Base-by-base conservation (phyloP, 2,329 filamentous ascomycete species). In the Cercospora zeina region DNA sequence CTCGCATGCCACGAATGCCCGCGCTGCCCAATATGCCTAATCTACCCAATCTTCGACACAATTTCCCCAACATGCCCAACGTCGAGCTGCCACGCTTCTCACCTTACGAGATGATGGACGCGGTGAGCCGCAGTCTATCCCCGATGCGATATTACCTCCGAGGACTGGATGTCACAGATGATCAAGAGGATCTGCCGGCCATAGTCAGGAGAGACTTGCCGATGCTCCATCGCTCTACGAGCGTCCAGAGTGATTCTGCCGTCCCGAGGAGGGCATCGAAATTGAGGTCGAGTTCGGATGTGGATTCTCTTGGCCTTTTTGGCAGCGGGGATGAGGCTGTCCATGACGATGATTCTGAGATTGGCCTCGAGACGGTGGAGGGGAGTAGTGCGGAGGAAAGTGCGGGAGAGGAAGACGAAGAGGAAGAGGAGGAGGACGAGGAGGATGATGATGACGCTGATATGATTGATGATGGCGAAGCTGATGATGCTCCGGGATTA, bases 111-210 rank as follows among this genome's bases (percentile, higher is more conserved):
- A 78, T 81, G 64, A 69, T 81, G 7, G 77, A 80, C 54, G 75
- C 79, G 0, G 75, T 81, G 24, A 77, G 76, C 6, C 72, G 78
- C 49, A 78, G 77, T 34, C 65, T 81, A 0, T 75, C 75, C 1
- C 79, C 80, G 4, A 78, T 81, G 66, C 70, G 79, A 13, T 79
- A 79, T 58, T 80, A 81, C 50, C 65, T 81, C 7, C 68, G 72
- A 42, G 72, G 72, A 7, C 54, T 72, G 33, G 73, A 74, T 62
- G 61, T 66, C 10, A 53, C 57, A 9, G 70, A 71, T 19, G 64
- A 56, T 10, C 58, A 61, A n/a, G 39, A 55, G 19, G 49, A 27
- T 10, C 1, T 49, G 14, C 42, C 42, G 5, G 19, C 42, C 5
- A 21, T 49, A 8, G 31, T 30, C 57, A 42, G 51, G 21, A 27